Evolutionary conservation across 768 basidiomycete genomes (phyloP).

Genomic region (Boletus edulis): DNA sequence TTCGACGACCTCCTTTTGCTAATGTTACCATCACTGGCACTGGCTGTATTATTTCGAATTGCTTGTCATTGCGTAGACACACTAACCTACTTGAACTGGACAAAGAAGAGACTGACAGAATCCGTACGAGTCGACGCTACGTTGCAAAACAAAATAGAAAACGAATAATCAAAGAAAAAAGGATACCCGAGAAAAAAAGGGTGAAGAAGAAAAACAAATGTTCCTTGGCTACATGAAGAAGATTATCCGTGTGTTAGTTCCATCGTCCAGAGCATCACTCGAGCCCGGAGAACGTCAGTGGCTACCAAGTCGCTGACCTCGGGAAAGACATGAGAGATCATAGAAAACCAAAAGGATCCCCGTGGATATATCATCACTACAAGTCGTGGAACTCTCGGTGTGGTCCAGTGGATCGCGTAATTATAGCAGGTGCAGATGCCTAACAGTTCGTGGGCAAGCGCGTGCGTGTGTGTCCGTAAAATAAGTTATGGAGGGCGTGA

Average conservation of each 20-base stretch:
- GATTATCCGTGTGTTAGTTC: slow-evolving; percentile 28
- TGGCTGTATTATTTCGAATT: slow-evolving; percentile 1
- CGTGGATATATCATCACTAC: slow-evolving; percentile 25
- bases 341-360: slow-evolving; percentile 22
- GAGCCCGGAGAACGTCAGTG: slow-evolving; percentile 1
- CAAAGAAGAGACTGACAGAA: slow-evolving; percentile 14
- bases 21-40: too few relatives aligned
- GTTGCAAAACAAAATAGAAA: slow-evolving; percentile 33
- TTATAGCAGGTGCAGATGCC: slow-evolving; percentile 27
- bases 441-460: slow-evolving; percentile 15
- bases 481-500: slow-evolving; percentile 28
- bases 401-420: slow-evolving; percentile 22
- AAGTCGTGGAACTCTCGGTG: slow-evolving; percentile 21
- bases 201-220: not conserved
- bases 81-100: slow-evolving; percentile 5
- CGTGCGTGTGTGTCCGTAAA: slow-evolving; percentile 20
- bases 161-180: slow-evolving; percentile 26
- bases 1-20: too few relatives aligned
- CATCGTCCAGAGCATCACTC: slow-evolving; percentile 18
- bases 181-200: not conserved
- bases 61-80: slow-evolving; percentile 7
- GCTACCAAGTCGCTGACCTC: slow-evolving; percentile 7
- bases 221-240: slow-evolving; percentile 24
- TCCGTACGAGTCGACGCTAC: slow-evolving; percentile 17
- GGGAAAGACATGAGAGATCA: slow-evolving; percentile 14